Base-by-base conservation (phyloP, 225 moss, liverwort and hornwort species). In the Takakia lepidozioides region DNA sequence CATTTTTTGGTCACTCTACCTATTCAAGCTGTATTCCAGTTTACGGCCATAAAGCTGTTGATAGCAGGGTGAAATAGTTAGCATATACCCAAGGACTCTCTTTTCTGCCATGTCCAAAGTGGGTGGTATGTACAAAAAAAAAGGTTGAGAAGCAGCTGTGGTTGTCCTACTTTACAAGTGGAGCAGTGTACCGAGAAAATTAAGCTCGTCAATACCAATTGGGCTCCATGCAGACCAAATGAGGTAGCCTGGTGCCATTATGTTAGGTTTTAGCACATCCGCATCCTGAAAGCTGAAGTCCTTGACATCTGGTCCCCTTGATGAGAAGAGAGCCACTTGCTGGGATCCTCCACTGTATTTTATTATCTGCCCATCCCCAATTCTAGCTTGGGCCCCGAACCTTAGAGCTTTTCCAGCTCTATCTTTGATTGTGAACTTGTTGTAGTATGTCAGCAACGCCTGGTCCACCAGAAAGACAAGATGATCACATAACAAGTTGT, bases 161-260 rank as follows among this genome's bases (percentile, higher is more conserved):
- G n/a, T n/a, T n/a, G n/a, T n/a, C n/a, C n/a, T n/a, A n/a, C n/a
- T n/a, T n/a, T n/a, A n/a, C n/a, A n/a, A n/a, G n/a, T n/a, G n/a
- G n/a, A n/a, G n/a, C n/a, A n/a, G n/a, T n/a, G n/a, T 32, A 32
- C 32, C 32, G 7, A 6, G 32, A 49, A 78, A 91, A 21, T 64
- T 81, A 30, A 68, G 54, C 25, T 62, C 78, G 24, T 84, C 78
- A 20, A 59, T 73, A 23, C 73, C 90, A 41, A 52, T 68, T 38
- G 86, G 81, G 40, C 71, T 61, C 89, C 89, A 89, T 6, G 85
- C 85, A 10, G 68, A 82, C 85, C 85, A 85, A 28, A 89, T 83
- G 37, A 74, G 76, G 58, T 62, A 68, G 2, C 85, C 89, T 0
- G 89, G 89, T 4, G 85, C 89, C 76, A 89, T 41, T 29, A 89